Evolutionary conservation across 148 eudicot species (phyloP).

Genomic region (Chenopodium formosanum): DNA sequence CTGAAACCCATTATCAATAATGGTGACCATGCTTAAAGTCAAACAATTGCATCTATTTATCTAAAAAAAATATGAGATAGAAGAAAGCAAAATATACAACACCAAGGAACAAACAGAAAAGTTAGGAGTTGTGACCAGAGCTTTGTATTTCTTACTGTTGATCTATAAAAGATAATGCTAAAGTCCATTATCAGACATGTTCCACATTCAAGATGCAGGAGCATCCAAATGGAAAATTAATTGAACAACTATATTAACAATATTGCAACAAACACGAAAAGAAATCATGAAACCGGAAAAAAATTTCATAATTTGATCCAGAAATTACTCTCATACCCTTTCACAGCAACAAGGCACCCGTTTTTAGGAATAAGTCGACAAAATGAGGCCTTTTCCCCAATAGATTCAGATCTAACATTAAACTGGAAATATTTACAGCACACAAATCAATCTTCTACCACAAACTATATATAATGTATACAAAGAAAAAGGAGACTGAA

Average conservation of each 20-base stretch:
- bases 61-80: background rate
- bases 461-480: background rate
- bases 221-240: background rate
- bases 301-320: background rate
- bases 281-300: too few relatives aligned
- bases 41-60: too few relatives aligned
- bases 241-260: background rate
- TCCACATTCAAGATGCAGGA: too few relatives aligned
- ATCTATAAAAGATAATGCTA: background rate
- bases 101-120: background rate
- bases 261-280: background rate
- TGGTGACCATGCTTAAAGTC: too few relatives aligned
- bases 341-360: constrained; percentile 80
- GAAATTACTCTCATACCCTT: constrained; percentile 60
- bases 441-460: background rate
- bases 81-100: background rate
- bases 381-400: constrained; percentile 84
- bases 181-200: background rate
- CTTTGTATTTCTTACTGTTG: background rate
- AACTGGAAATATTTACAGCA: constrained; percentile 42
- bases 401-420: constrained; percentile 87
- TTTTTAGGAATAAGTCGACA: constrained; percentile 87
- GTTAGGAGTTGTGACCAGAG: background rate
- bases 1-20: too few relatives aligned
- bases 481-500: constrained; percentile 4